Conservation (phyloP, 345 rosid genomes). For the Brassica incana region DNA sequence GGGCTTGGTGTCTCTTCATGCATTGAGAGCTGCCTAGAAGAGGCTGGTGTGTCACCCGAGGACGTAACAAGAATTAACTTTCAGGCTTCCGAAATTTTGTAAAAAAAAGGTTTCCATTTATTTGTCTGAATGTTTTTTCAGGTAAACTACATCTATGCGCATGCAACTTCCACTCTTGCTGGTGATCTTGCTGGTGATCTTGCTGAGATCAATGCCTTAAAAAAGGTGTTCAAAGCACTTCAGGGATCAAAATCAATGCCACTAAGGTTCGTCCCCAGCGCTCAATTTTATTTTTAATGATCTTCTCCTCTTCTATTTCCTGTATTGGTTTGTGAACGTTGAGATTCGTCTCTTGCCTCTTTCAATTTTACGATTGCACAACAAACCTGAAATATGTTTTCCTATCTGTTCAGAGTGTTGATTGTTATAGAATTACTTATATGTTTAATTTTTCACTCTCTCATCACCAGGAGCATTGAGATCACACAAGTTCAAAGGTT, state of each 20-base stretch:
- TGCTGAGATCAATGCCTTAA: conserved; percentile 95
- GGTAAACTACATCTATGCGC: conserved; percentile 98
- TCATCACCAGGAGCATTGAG: no score
- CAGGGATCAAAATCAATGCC: conserved; percentile 88
- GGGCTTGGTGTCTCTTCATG: conserved; percentile 99
- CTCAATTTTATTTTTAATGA: neutral
- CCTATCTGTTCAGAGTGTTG: no score
- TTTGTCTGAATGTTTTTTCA: conserved; percentile 29
- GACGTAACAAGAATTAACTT: conserved; percentile 51
- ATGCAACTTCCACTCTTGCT: conserved; percentile 96
- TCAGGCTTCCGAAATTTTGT: no score
- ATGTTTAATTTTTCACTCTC: no score
- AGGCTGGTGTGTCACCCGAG: conserved; percentile 98
- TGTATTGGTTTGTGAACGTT: neutral
- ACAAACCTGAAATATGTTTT: no score
- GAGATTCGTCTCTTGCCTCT: no score
- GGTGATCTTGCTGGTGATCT: no score
- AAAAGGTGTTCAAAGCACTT: conserved; percentile 84
- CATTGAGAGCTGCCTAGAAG: conserved; percentile 91
- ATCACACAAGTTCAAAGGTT: no score
- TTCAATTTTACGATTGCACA: no score
- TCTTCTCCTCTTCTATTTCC: neutral
- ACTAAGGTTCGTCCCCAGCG: conserved; percentile 64
- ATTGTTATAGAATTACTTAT: no score
- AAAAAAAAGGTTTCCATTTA: neutral